Evolutionary conservation across 2,329 filamentous ascomycete species (phyloP).

Genomic region (Metarhizium guizhouense): DNA sequence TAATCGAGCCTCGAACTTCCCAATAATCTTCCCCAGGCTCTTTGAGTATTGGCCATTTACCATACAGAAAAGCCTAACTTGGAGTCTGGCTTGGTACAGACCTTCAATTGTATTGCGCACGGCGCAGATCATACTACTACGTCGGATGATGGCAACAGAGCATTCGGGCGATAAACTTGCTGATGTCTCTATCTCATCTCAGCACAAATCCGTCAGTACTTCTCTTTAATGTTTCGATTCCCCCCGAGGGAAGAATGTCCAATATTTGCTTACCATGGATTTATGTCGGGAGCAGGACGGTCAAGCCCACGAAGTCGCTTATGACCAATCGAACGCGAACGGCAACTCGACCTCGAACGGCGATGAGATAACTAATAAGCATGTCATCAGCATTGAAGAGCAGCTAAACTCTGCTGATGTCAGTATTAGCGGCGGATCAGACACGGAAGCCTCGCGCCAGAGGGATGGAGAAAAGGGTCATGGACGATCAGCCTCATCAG

Average conservation of each 20-base stretch:
- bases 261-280: background rate
- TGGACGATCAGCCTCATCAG: conserved; percentile 45
- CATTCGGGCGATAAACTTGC: conserved; percentile 43
- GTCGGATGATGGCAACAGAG: conserved; percentile 58
- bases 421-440: conserved; percentile 66
- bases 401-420: conserved; percentile 54
- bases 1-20: background rate
- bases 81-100: conserved; percentile 9
- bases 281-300: conserved; percentile 14
- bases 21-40: background rate
- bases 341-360: conserved; percentile 29
- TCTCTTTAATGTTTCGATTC: background rate
- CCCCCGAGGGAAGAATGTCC: background rate
- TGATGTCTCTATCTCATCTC: conserved; percentile 42
- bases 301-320: conserved; percentile 34
- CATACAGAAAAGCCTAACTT: conserved; percentile 4
- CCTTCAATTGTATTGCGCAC: conserved; percentile 17
- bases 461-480: conserved; percentile 52
- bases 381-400: conserved; percentile 49
- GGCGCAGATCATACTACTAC: conserved; percentile 16
- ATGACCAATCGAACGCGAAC: conserved; percentile 37
- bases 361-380: conserved; percentile 49
- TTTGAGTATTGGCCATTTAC: background rate
- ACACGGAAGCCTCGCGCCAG: conserved; percentile 60
- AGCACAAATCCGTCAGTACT: conserved; percentile 33